Conservation (phyloP, 768 basidiomycete species). For the Lyophyllum semitale region DNA sequence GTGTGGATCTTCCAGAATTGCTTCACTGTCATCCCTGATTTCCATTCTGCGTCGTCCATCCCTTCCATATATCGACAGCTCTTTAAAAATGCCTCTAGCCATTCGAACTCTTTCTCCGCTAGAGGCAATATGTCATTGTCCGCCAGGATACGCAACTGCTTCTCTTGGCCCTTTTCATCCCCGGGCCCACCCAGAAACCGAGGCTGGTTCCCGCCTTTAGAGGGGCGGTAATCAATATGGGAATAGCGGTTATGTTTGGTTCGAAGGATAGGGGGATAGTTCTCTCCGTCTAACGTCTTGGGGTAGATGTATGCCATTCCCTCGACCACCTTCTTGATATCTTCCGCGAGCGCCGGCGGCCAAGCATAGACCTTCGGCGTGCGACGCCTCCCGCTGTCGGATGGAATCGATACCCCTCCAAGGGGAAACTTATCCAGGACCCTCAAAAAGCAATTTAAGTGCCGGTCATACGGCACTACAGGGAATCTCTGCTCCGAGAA, state of each 20-base stretch:
- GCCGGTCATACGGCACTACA: conserved; percentile 26
- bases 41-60: conserved; percentile 23
- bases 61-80: conserved; percentile 21
- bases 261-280: conserved; percentile 6
- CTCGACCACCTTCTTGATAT: conserved; percentile 15
- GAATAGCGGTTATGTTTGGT: conserved; percentile 18
- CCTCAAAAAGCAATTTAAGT: conserved; percentile 24
- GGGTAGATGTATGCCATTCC: conserved; percentile 12
- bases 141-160: neutral
- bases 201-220: conserved; percentile 6
- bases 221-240: conserved; percentile 1
- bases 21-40: conserved; percentile 18
- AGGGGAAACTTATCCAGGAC: conserved; percentile 18
- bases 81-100: conserved; percentile 27
- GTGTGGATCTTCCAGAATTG: conserved; percentile 21
- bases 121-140: conserved; percentile 3
- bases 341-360: conserved; percentile 11
- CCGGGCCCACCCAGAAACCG: conserved; percentile 11
- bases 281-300: neutral
- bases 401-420: neutral
- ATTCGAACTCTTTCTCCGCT: conserved; percentile 21
- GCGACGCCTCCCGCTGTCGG: neutral
- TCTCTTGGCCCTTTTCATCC: neutral
- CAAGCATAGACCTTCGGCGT: neutral
- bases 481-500: conserved; percentile 21